A percentile compares a stretch with the other conserved stretches of the same genome.
These are phyloP conservation scores for Emmonsiellopsis sp. DNA, from an alignment of 2,329 filamentous ascomycete genomes.

Conservation along the genomic window DNA sequence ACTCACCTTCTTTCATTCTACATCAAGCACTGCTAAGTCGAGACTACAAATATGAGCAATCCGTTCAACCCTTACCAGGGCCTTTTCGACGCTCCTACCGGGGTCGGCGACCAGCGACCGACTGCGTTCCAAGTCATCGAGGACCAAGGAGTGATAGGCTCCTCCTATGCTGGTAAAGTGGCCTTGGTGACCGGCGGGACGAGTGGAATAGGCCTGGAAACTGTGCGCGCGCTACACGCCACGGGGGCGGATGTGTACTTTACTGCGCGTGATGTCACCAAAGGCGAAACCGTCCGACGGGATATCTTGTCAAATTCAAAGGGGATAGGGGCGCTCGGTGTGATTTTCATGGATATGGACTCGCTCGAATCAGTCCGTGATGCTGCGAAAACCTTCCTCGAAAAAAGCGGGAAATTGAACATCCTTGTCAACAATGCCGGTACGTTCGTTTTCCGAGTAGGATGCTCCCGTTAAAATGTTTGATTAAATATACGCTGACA, in stretches of 20 bases:
- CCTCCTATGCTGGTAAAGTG: conserved; percentile 1
- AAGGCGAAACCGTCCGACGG: conserved; percentile 22
- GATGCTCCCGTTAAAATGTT: too few relatives aligned
- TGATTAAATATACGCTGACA: too few relatives aligned
- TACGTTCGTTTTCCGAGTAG: too few relatives aligned
- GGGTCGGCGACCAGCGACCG: conserved; percentile 15
- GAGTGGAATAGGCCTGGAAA: conserved; percentile 28
- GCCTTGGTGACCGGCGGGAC: conserved; percentile 23
- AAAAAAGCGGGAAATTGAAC: conserved; percentile 23
- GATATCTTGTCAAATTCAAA: conserved; percentile 13
- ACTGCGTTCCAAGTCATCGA: conserved; percentile 15
- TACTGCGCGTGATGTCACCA: conserved; percentile 27
- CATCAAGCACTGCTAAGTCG: too few relatives aligned
- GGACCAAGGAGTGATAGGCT: conserved; percentile 13
- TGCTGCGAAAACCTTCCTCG: conserved; percentile 21
- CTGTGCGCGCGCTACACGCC: conserved; percentile 27
- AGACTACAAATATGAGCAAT: too few relatives aligned
- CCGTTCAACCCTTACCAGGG: too few relatives aligned
- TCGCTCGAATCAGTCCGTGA: conserved; percentile 21
- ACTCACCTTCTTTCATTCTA: too few relatives aligned
- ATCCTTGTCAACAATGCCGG: conserved; percentile 35
- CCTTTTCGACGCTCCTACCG: neutral
- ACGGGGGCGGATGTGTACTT: conserved; percentile 28
- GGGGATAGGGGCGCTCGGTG: conserved; percentile 7
- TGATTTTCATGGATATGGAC: conserved; percentile 25